Conservation (phyloP, 2,329 filamentous ascomycete species). For the Akanthomyces lecanii region DNA sequence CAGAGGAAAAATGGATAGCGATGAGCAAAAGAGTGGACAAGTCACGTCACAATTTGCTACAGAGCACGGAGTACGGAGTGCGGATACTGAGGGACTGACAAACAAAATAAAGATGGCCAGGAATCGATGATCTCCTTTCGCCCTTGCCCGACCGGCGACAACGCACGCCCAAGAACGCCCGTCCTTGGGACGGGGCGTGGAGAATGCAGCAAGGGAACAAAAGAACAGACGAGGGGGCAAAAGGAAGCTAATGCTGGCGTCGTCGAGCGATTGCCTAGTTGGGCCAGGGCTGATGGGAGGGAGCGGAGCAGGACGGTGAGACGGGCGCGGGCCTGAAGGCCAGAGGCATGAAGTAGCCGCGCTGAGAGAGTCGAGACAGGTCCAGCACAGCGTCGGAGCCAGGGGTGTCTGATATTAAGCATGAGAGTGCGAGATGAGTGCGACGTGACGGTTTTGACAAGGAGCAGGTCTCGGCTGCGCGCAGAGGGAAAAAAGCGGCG, state of each 20-base stretch:
- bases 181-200: neutral
- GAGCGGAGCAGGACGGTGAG: neutral
- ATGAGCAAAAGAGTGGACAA: constrained; percentile 2
- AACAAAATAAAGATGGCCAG: neutral
- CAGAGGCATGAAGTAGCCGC: neutral
- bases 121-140: neutral
- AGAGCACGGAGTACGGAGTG: neutral
- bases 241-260: constrained; percentile 5
- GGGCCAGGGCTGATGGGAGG: neutral
- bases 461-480: neutral
- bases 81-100: neutral
- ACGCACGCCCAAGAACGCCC: too few relatives aligned
- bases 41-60: neutral
- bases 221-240: neutral
- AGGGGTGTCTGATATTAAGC: neutral
- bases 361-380: neutral
- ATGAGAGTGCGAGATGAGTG: neutral
- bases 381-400: neutral
- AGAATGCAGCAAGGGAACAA: neutral
- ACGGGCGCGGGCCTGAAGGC: neutral
- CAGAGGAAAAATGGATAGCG: neutral
- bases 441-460: neutral
- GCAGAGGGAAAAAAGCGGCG: neutral
- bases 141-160: neutral
- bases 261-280: constrained; percentile 2